These are phyloP conservation scores for Globisporangium radiosum DNA, from an alignment of 352 stramenopile species.

Conservation along the genomic window DNA sequence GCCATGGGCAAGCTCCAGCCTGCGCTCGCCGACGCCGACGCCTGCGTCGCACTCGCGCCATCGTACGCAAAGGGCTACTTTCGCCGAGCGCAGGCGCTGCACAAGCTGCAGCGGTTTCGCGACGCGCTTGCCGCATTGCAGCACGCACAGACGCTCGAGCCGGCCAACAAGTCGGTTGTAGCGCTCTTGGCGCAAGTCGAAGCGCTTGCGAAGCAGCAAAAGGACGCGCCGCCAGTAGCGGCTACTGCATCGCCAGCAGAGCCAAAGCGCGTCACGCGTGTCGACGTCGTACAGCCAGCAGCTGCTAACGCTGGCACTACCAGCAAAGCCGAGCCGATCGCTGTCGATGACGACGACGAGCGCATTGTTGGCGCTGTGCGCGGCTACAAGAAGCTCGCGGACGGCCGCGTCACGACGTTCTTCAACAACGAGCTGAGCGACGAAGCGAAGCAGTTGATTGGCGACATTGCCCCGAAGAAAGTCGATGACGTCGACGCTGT, in stretches of 20 bases:
- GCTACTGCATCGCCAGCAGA: slow-evolving; percentile 8
- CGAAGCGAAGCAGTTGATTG: slow-evolving; percentile 95
- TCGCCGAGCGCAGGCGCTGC: slow-evolving; percentile 73
- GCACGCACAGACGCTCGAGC: slow-evolving; percentile 51
- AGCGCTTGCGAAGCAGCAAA: slow-evolving; percentile 55
- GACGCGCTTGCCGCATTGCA: slow-evolving; percentile 62
- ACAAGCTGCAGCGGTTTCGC: slow-evolving; percentile 58
- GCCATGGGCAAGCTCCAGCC: slow-evolving; percentile 68
- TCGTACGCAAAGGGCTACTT: slow-evolving; percentile 82
- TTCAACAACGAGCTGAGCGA: slow-evolving; percentile 99
- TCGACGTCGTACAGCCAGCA: slow-evolving; percentile 32
- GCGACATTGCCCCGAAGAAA: slow-evolving; percentile 92
- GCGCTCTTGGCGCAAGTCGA: slow-evolving; percentile 58
- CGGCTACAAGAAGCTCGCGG: slow-evolving; percentile 95
- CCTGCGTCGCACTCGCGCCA: slow-evolving; percentile 46
- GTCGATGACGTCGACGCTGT: slow-evolving; percentile 64
- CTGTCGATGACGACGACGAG: slow-evolving; percentile 56
- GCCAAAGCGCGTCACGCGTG: slow-evolving; percentile 53
- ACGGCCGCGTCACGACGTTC: slow-evolving; percentile 97
- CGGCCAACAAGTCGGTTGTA: slow-evolving; percentile 64
- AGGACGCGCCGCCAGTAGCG: slow-evolving; percentile 21
- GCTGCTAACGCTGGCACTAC: not conserved
- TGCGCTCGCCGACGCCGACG: slow-evolving; percentile 66
- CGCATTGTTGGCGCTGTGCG: slow-evolving; percentile 63
- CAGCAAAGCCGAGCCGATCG: slow-evolving; percentile 9